phyloP scores from a whole-genome alignment of 139 green algal species.

The Tetratostichococcus sp. region DNA sequence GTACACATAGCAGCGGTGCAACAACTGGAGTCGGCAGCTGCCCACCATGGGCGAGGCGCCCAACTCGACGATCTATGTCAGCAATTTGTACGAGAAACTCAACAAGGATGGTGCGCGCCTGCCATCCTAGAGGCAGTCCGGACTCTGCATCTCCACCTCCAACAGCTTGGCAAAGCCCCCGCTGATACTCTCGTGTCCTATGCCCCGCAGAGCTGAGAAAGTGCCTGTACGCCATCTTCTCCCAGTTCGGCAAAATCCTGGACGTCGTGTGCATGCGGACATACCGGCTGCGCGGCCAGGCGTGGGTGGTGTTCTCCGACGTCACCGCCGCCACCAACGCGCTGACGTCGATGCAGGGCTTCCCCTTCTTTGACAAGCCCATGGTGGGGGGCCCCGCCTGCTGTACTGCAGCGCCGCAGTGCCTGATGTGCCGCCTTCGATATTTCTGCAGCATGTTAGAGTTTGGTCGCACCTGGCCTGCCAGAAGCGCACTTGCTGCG shows the following conservation, averaged over 20 bases:
- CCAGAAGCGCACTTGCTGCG: no score
- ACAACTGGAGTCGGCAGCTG: slow-evolving; percentile 2
- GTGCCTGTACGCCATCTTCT: slow-evolving; percentile 90
- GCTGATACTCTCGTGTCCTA: background rate
- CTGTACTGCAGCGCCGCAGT: no score
- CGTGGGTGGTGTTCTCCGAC: slow-evolving; percentile 93
- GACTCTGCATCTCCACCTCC: no score
- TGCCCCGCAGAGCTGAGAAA: slow-evolving; percentile 86
- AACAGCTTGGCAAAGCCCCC: no score
- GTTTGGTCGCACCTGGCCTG: no score
- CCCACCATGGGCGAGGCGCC: slow-evolving; percentile 54
- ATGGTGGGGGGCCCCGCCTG: no score
- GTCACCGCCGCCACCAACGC: slow-evolving; percentile 76
- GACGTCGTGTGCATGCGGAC: slow-evolving; percentile 88
- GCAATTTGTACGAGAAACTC: slow-evolving; percentile 94
- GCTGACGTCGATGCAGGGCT: slow-evolving; percentile 87
- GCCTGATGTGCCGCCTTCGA: no score
- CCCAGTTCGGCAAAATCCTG: slow-evolving; percentile 92
- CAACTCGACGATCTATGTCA: slow-evolving; percentile 90
- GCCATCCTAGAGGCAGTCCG: no score
- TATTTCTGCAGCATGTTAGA: no score
- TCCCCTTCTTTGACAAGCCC: slow-evolving; percentile 97
- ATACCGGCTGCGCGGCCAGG: slow-evolving; percentile 84
- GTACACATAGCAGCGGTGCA: no score
- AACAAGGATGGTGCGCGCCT: slow-evolving; percentile 76